Base-by-base conservation (phyloP, 225 moss, liverwort and hornwort species). In the Thuidium tamariscinum region DNA sequence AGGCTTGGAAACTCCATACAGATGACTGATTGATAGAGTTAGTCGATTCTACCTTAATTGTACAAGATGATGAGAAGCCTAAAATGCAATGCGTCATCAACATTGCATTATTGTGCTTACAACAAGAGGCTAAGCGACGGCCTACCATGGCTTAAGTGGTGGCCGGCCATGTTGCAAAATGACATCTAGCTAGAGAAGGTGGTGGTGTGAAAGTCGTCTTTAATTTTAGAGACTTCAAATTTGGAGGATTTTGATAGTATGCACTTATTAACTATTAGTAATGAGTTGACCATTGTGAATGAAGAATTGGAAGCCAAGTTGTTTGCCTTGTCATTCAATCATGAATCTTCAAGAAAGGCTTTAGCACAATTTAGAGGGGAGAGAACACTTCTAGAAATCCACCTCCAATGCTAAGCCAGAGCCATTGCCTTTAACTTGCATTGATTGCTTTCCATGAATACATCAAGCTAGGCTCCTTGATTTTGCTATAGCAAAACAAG, bases 111-210 rank as follows among this genome's bases (percentile, higher is more conserved):
- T 16, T 84, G 54, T 91, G 88, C 77, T 74, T 76, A 3, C 86
- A 88, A 52, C 61, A n/a, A 1, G 57, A 79, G 14, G 76, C 69
- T 16, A 66, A 86, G 51, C 79, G 82, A 9, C 75, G 90, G 10
- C 88, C 91, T 1, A 78, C 52, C 13, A 91, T 93, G 77, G 86
- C 72, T 39, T 84, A 44, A 14, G 93, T 91, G 59, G 88, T 89
- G 32, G 42, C 80, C n/a, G 32, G 42, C 80, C n/a, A 87, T 91
- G 88, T 52, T 93, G 55, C 89, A 91, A 44, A 70, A 77, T 1
- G 60, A 91, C 30, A 82, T 11, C 3, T 39, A 87, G 27, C 87
- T 34, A 3, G 87, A n/a, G n/a, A n/a, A 91, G 87, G 84, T 77
- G 75, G 22, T 89, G 70, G 62, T 85, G 23, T 62, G 27, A 22